Conservation (phyloP, 2,329 filamentous ascomycete genomes). For the Corynespora cassiicola region DNA sequence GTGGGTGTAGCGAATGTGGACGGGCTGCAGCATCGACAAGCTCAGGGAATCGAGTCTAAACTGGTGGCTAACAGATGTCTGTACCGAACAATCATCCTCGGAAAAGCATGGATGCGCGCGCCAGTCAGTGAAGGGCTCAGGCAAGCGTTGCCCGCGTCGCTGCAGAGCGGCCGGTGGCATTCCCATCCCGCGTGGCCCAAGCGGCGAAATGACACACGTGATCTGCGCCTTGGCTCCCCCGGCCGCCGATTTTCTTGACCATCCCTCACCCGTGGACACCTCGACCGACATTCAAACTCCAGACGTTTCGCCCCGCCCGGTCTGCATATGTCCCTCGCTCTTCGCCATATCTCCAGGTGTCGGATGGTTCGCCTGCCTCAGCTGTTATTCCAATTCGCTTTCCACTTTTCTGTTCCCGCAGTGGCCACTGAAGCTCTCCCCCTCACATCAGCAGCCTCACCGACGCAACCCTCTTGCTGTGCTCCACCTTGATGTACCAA, state of each 20-base stretch:
- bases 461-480: constrained; percentile 8
- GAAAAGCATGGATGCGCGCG: constrained; percentile 34
- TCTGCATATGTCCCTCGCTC: no score
- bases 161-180: constrained; percentile 15
- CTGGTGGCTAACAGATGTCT: constrained; percentile 44
- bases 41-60: constrained; percentile 44
- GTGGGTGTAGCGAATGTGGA: constrained; percentile 23
- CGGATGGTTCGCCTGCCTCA: constrained; percentile 1
- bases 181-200: constrained; percentile 22
- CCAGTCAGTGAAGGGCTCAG: constrained; percentile 24
- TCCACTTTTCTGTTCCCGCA: constrained; percentile 14
- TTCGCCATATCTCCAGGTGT: background rate
- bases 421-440: constrained; percentile 17
- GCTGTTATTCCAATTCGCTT: constrained; percentile 2
- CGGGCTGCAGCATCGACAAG: constrained; percentile 32
- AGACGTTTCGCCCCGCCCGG: constrained; percentile 14
- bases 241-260: constrained; percentile 9
- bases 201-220: no score
- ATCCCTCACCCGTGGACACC: constrained; percentile 12
- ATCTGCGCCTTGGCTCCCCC: background rate
- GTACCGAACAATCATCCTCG: constrained; percentile 50
- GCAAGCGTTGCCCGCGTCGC: constrained; percentile 7
- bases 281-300: constrained; percentile 10
- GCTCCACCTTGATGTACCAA: constrained; percentile 1
- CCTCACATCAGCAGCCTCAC: constrained; percentile 29